Percentiles rank a stretch among this genome's conserved stretches.
phyloP scores from a whole-genome alignment of 768 basidiomycete species.

The Leccinum subtestaceum region DNA sequence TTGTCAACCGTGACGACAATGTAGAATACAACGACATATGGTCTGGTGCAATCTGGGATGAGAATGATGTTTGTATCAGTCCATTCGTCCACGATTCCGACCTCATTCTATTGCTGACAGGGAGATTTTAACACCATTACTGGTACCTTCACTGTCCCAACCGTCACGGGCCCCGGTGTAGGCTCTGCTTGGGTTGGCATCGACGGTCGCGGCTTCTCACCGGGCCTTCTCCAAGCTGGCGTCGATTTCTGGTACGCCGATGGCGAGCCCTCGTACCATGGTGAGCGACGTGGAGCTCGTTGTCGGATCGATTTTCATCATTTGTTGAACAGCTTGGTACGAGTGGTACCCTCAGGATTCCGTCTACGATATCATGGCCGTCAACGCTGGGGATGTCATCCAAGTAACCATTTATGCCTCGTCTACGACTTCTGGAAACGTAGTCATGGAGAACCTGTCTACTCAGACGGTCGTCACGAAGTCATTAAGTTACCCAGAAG shows the following conservation, averaged over 20 bases:
- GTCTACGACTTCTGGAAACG: slow-evolving; percentile 19
- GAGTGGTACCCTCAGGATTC: slow-evolving; percentile 23
- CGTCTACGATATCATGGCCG: slow-evolving; percentile 5
- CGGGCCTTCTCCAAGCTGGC: slow-evolving; percentile 16
- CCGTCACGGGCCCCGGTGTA: not conserved
- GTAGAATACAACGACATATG: slow-evolving; percentile 18
- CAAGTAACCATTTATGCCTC: slow-evolving; percentile 13
- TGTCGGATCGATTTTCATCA: not conserved
- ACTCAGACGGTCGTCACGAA: slow-evolving; percentile 6
- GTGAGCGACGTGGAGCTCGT: not conserved
- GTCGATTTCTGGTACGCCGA: slow-evolving; percentile 1
- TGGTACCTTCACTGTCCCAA: slow-evolving; percentile 11
- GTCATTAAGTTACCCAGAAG: slow-evolving; percentile 8
- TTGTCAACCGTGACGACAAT: slow-evolving; percentile 2
- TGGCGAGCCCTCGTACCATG: slow-evolving; percentile 3
- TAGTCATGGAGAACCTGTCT: slow-evolving; percentile 21
- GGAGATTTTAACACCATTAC: slow-evolving; percentile 11
- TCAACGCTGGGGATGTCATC: slow-evolving; percentile 19
- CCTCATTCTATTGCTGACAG: slow-evolving; percentile 3
- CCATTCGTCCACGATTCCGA: not conserved
- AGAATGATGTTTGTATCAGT: slow-evolving; percentile 9
- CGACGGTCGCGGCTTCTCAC: slow-evolving; percentile 8
- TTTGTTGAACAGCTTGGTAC: slow-evolving; percentile 20
- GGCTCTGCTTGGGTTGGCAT: slow-evolving; percentile 17
- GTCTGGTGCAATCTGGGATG: slow-evolving; percentile 17